A percentile compares a stretch with the other conserved stretches of the same genome.
These are phyloP conservation scores for Oryza punctata DNA, from an alignment of 176 grass and related monocot genomes.

Conservation along the genomic window DNA sequence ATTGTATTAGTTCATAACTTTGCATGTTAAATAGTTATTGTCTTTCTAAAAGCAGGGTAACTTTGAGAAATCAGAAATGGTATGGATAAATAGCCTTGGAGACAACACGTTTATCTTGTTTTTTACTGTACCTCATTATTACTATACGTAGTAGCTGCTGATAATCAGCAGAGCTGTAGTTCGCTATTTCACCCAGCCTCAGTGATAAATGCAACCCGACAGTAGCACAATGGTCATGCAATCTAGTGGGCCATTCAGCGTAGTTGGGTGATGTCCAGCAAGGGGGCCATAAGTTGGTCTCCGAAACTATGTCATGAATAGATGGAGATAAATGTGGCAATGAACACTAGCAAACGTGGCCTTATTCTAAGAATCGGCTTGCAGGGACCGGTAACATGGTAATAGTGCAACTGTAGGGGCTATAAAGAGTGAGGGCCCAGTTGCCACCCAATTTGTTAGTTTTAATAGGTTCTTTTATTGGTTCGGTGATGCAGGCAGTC, in stretches of 20 bases:
- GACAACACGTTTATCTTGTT: slow-evolving; percentile 1
- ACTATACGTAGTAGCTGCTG: not conserved
- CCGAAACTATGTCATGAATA: slow-evolving; percentile 32
- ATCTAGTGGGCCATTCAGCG: slow-evolving; percentile 28
- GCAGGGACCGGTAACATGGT: slow-evolving; percentile 29
- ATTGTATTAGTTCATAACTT: not conserved
- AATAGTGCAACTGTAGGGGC: slow-evolving; percentile 40
- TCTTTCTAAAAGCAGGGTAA: not conserved
- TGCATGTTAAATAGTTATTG: not conserved
- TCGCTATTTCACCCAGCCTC: not conserved
- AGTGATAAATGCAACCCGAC: slow-evolving; percentile 41
- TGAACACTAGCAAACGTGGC: slow-evolving; percentile 41
- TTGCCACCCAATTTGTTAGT: slow-evolving; percentile 38
- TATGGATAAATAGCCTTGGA: not conserved
- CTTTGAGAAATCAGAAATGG: slow-evolving; percentile 27
- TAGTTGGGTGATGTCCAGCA: slow-evolving; percentile 24
- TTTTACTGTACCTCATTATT: slow-evolving; percentile 35
- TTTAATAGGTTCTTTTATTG: slow-evolving; percentile 38
- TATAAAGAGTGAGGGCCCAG: slow-evolving; percentile 42
- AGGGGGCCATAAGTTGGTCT: slow-evolving; percentile 39
- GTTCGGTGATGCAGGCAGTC: slow-evolving; percentile 1
- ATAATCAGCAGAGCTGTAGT: slow-evolving; percentile 6
- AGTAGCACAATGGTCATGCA: slow-evolving; percentile 1
- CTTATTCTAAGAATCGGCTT: slow-evolving; percentile 31
- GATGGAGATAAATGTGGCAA: slow-evolving; percentile 20